Conservation (phyloP, 2,329 filamentous ascomycete species). For the Colletotrichum euphorbiae region DNA sequence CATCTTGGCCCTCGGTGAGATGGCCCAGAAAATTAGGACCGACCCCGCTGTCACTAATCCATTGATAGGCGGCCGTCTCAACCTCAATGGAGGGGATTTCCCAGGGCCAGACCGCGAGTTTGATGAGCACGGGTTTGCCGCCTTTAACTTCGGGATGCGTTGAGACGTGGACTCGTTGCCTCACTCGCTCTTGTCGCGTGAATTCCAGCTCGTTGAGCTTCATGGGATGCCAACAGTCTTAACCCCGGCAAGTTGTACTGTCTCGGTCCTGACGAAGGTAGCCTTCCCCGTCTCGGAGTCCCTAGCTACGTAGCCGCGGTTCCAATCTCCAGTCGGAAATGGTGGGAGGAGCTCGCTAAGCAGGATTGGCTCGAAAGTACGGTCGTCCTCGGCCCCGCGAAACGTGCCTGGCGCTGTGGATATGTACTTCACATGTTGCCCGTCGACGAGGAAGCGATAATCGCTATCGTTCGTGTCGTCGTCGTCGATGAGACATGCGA, state of each 20-base stretch:
- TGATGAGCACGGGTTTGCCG: slow-evolving; percentile 44
- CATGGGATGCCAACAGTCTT: slow-evolving; percentile 42
- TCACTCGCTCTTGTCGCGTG: slow-evolving; percentile 38
- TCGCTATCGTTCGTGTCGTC: slow-evolving; percentile 44
- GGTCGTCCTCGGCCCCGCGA: slow-evolving; percentile 42
- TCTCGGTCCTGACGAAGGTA: slow-evolving; percentile 42
- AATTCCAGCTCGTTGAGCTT: slow-evolving; percentile 45
- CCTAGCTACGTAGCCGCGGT: slow-evolving; percentile 41
- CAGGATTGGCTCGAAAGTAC: slow-evolving; percentile 42
- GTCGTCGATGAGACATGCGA: slow-evolving; percentile 44
- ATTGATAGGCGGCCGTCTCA: slow-evolving; percentile 46
- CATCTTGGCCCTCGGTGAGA: slow-evolving; percentile 43
- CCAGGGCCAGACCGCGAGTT: slow-evolving; percentile 44
- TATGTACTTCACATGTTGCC: slow-evolving; percentile 44
- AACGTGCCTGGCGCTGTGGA: slow-evolving; percentile 44
- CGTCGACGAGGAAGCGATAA: slow-evolving; percentile 46
- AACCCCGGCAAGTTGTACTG: slow-evolving; percentile 38
- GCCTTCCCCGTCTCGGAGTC: slow-evolving; percentile 40
- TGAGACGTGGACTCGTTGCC: slow-evolving; percentile 43
- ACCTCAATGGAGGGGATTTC: slow-evolving; percentile 43
- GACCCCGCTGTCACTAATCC: slow-evolving; percentile 41
- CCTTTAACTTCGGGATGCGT: slow-evolving; percentile 43
- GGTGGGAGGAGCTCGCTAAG: slow-evolving; percentile 43
- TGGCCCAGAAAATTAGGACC: slow-evolving; percentile 44
- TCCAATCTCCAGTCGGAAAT: slow-evolving; percentile 46